Conservation (phyloP, 352 stramenopile species). For the Pythium volutum region DNA sequence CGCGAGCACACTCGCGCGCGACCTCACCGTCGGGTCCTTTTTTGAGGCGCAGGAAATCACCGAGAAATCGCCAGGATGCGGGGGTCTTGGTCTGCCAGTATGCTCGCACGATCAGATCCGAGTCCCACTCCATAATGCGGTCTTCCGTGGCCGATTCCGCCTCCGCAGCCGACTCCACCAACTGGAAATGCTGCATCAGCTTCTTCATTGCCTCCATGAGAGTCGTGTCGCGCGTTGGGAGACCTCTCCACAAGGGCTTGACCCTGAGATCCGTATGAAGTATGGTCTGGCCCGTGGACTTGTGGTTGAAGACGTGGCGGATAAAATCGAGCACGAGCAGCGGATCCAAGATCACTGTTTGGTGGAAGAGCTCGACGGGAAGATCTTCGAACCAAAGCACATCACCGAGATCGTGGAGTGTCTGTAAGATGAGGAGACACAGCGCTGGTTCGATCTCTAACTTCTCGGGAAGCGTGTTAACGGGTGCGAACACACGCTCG, state of each 20-base stretch:
- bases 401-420: conserved; percentile 13
- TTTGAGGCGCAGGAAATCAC: background rate
- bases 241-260: background rate
- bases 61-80: background rate
- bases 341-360: conserved; percentile 6
- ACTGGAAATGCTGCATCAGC: conserved; percentile 14
- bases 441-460: background rate
- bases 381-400: conserved; percentile 6
- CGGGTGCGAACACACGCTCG: background rate
- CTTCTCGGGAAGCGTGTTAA: background rate
- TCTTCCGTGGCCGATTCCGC: background rate
- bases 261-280: background rate
- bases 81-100: background rate
- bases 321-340: conserved; percentile 11
- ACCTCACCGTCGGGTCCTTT: background rate
- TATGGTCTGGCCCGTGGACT: background rate
- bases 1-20: background rate
- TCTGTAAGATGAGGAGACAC: background rate
- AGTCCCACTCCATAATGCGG: conserved; percentile 11
- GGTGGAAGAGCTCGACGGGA: background rate
- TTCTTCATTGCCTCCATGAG: conserved; percentile 20
- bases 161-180: background rate
- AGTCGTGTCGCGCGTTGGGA: background rate
- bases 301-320: conserved; percentile 6
- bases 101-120: conserved; percentile 1